Conservation (phyloP, 768 basidiomycete genomes). For the Mycena chlorophos region DNA sequence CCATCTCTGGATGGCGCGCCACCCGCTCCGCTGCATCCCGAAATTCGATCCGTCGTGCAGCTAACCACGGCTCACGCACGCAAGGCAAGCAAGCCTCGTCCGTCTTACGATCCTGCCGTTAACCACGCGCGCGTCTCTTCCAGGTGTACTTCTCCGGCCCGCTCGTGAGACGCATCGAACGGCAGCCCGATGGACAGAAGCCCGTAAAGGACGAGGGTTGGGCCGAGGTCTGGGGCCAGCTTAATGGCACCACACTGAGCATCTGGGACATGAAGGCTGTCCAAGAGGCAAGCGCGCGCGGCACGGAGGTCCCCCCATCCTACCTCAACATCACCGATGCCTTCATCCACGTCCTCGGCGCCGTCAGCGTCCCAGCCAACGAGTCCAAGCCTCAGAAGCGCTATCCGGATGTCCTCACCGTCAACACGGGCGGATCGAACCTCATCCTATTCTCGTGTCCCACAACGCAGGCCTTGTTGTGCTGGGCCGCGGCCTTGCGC, state of each 20-base stretch:
- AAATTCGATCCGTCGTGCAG: slow-evolving; percentile 78
- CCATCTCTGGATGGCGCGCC: slow-evolving; percentile 25
- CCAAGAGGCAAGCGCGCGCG: slow-evolving; percentile 77
- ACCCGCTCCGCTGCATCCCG: slow-evolving; percentile 64
- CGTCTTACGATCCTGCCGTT: neutral
- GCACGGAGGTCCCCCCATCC: slow-evolving; percentile 79
- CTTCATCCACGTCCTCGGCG: slow-evolving; percentile 77
- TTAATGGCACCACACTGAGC: slow-evolving; percentile 85
- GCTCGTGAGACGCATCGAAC: slow-evolving; percentile 72
- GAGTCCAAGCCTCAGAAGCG: slow-evolving; percentile 51
- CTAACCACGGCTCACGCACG: slow-evolving; percentile 75
- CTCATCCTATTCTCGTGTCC: slow-evolving; percentile 87
- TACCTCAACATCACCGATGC: slow-evolving; percentile 90
- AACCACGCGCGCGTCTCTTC: neutral
- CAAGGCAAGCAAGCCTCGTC: too few species aligned
- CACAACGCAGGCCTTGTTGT: slow-evolving; percentile 61
- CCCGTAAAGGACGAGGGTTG: slow-evolving; percentile 75
- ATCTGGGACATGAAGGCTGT: slow-evolving; percentile 91
- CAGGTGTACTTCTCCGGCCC: slow-evolving; percentile 81
- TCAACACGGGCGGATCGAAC: slow-evolving; percentile 94
- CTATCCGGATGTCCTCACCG: slow-evolving; percentile 78
- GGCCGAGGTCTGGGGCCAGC: slow-evolving; percentile 86
- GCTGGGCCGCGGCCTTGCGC: slow-evolving; percentile 92
- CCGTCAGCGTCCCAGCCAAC: slow-evolving; percentile 64
- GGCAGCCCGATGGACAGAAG: slow-evolving; percentile 72